Percentiles rank a stretch among this genome's conserved stretches.
These are phyloP conservation scores for Eucalyptus tenuipes DNA, from an alignment of 345 rosid genomes.

Conservation along the genomic window DNA sequence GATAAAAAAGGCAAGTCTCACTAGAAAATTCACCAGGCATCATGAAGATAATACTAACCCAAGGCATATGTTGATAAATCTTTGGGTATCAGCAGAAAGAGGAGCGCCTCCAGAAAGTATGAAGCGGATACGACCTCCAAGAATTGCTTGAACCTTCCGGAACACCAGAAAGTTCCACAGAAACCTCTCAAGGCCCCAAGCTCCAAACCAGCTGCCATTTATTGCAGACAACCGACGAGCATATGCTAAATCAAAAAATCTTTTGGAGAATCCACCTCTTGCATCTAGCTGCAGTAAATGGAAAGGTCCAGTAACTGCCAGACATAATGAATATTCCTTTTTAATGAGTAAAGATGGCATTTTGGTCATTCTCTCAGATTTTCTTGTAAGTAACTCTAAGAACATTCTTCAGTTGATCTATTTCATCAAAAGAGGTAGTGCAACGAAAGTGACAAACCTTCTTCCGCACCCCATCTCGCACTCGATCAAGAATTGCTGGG, in stretches of 20 bases:
- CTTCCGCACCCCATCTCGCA: constrained; percentile 92
- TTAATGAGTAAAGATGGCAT: neutral
- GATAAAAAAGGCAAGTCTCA: neutral
- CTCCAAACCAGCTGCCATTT: constrained; percentile 96
- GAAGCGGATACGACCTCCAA: constrained; percentile 90
- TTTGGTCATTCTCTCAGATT: neutral
- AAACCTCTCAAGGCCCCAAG: constrained; percentile 81
- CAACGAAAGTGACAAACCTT: constrained; percentile 36
- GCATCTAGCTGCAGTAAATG: constrained; percentile 49
- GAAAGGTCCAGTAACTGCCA: neutral
- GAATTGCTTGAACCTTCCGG: constrained; percentile 64
- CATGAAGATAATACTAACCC: constrained; percentile 43
- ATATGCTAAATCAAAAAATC: constrained; percentile 83
- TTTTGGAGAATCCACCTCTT: constrained; percentile 75
- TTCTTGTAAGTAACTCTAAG: neutral
- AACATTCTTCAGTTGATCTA: neutral
- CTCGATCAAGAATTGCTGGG: constrained; percentile 98
- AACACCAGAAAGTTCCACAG: constrained; percentile 87
- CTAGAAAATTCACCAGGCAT: neutral
- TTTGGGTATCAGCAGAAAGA: constrained; percentile 90
- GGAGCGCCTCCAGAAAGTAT: constrained; percentile 99
- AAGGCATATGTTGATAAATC: constrained; percentile 96
- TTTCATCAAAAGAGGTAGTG: neutral
- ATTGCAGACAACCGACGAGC: constrained; percentile 80
- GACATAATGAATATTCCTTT: neutral